Conservation (phyloP, 306 rosid genomes). For the Quercus berberidifolia region DNA sequence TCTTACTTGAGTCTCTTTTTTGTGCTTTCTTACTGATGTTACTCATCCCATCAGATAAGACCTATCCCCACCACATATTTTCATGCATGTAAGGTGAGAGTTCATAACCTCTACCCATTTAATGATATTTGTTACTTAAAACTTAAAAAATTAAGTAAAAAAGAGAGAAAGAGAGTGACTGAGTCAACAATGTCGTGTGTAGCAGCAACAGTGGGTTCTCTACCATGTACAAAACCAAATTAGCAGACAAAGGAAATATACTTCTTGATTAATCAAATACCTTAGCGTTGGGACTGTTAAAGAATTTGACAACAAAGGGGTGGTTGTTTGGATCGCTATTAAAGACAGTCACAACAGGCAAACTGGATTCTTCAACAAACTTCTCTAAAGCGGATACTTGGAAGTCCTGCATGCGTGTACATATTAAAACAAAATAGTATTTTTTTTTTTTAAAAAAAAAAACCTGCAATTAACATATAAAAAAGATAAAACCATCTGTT, state of each 20-base stretch:
- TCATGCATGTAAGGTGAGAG: background rate
- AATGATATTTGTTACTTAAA: background rate
- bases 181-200: background rate
- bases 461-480: background rate
- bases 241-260: background rate
- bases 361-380: slow-evolving; percentile 59
- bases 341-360: slow-evolving; percentile 59
- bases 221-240: background rate
- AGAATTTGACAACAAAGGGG: slow-evolving; percentile 64
- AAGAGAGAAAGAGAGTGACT: background rate
- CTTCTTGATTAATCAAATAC: slow-evolving; percentile 28
- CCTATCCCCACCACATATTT: background rate
- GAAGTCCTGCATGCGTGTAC: slow-evolving; percentile 56
- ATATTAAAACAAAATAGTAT: background rate
- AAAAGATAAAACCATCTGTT: background rate
- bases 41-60: background rate
- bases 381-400: slow-evolving; percentile 63
- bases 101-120: background rate
- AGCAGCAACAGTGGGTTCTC: background rate
- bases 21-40: background rate
- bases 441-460: background rate
- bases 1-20: background rate
- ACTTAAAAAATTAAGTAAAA: background rate
- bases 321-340: slow-evolving; percentile 73
- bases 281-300: slow-evolving; percentile 55